Evolutionary conservation across 2,329 filamentous ascomycete genomes (phyloP).

Genomic region (Venturia oleaginea): DNA sequence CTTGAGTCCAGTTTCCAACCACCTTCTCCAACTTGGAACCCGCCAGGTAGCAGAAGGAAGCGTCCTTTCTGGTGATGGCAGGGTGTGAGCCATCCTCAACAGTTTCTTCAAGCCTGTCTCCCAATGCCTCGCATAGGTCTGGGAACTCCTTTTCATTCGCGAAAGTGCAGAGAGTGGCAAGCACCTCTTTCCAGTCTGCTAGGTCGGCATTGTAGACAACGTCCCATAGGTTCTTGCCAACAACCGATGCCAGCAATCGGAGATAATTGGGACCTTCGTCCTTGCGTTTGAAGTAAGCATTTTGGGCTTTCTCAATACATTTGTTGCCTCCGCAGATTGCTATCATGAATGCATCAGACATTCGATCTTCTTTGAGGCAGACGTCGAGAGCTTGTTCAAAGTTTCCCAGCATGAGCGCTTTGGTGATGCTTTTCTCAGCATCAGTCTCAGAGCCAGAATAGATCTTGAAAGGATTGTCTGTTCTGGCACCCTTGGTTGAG

Average conservation of each 20-base stretch:
- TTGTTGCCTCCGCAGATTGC: slow-evolving; percentile 93
- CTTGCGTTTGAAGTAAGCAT: slow-evolving; percentile 79
- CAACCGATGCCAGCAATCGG: slow-evolving; percentile 80
- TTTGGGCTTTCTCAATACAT: slow-evolving; percentile 87
- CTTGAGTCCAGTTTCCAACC: slow-evolving; percentile 83
- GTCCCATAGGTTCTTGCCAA: slow-evolving; percentile 96
- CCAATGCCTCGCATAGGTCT: slow-evolving; percentile 88
- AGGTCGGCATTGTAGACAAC: slow-evolving; percentile 93
- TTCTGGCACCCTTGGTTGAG: slow-evolving; percentile 84
- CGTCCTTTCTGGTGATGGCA: slow-evolving; percentile 61
- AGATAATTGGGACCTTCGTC: slow-evolving; percentile 81
- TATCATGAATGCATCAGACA: slow-evolving; percentile 96
- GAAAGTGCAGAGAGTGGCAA: slow-evolving; percentile 93
- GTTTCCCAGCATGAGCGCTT: slow-evolving; percentile 77
- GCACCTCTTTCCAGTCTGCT: slow-evolving; percentile 90
- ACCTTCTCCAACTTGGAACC: slow-evolving; percentile 98
- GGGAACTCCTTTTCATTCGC: slow-evolving; percentile 85
- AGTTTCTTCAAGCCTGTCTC: slow-evolving; percentile 76
- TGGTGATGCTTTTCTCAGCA: slow-evolving; percentile 79
- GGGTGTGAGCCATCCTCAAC: slow-evolving; percentile 42
- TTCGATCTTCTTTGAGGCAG: slow-evolving; percentile 76
- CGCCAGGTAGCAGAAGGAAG: slow-evolving; percentile 91
- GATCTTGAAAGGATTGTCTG: slow-evolving; percentile 87
- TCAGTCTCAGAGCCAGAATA: slow-evolving; percentile 75
- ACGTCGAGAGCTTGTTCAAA: slow-evolving; percentile 86